These are phyloP conservation scores for Remersonia thermophila DNA, from an alignment of 2,329 filamentous ascomycete species.

Conservation along the genomic window DNA sequence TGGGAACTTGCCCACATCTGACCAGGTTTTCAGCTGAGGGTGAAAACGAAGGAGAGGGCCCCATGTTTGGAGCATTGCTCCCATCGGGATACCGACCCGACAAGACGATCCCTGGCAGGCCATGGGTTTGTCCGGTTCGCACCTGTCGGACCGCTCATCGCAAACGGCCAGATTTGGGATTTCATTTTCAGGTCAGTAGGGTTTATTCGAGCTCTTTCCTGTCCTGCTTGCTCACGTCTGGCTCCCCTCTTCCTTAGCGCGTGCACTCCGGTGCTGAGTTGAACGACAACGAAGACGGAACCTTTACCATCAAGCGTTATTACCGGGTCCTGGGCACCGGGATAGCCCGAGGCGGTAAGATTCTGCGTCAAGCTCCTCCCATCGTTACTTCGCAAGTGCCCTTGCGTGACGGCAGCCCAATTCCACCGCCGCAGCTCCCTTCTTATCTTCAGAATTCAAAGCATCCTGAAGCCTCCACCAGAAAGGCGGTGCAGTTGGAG, in stretches of 20 bases:
- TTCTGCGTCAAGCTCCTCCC: constrained; percentile 7
- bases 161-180: constrained; percentile 9
- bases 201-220: neutral
- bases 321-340: constrained; percentile 3
- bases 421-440: constrained; percentile 1
- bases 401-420: neutral
- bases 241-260: constrained; percentile 4
- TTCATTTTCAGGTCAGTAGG: constrained; percentile 14
- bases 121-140: constrained; percentile 18
- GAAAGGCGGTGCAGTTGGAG: neutral
- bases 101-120: constrained; percentile 8
- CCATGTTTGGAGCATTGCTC: constrained; percentile 12
- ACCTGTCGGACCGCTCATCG: constrained; percentile 11
- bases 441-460: no score
- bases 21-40: no score
- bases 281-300: constrained; percentile 17
- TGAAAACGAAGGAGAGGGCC: no score
- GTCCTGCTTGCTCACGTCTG: neutral
- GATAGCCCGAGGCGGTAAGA: constrained; percentile 6
- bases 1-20: no score
- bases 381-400: constrained; percentile 11
- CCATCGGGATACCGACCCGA: constrained; percentile 16
- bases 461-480: no score
- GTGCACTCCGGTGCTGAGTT: constrained; percentile 11
- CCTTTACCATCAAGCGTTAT: constrained; percentile 8